Evolutionary conservation across 2,329 filamentous ascomycete species (phyloP), one percentile per base, ranked within the genome.

Genomic region (Fusarium avenaceum): DNA sequence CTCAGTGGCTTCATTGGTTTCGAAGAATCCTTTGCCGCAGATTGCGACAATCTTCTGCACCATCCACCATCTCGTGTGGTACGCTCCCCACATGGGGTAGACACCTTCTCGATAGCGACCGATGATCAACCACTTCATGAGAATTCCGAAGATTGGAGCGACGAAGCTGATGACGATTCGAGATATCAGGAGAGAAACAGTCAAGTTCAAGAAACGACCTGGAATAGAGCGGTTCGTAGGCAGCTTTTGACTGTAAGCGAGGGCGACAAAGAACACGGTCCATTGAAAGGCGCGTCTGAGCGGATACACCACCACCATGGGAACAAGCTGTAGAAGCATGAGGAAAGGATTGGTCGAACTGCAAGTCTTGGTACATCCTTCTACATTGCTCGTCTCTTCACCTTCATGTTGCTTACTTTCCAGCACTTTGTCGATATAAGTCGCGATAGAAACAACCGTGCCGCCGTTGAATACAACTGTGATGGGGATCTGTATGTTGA

Each of bases 11-110:
- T 62, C 58, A 7, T 22, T 62, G 2, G 28, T 8, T 2, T 4
- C 5, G 10, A 62, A 62, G 17, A 61, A 62, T 0, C 57, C 58
- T 13, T 13, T 30, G 5, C 57, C 47, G 0, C 58, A 62, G 7
- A 62, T 45, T 0, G 47, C n/a, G 6, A 62, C 33, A 0, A 62
- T 62, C 57, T 62, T 62, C 17, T 62, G 58, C 6, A 62, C 40
- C 30, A 62, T 15, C 58, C 58, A 62, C 58, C 58, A 62, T 10
- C 58, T 28, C 0, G 58, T 62, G n/a, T 62, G 58, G 14, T 62
- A 62, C 1, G 46, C 14, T 13, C 58, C 58, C 58, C 58, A 62
- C 58, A 62, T 62, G 0, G 58, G 58, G 4, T 62, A 62, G 1
- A 62, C 24, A 0, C 57, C 58, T 11, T 55, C 46, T 0, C 22